Evolutionary conservation across 73 alveolate species (phyloP).

Genomic region (Durusdinium trenchii): DNA sequence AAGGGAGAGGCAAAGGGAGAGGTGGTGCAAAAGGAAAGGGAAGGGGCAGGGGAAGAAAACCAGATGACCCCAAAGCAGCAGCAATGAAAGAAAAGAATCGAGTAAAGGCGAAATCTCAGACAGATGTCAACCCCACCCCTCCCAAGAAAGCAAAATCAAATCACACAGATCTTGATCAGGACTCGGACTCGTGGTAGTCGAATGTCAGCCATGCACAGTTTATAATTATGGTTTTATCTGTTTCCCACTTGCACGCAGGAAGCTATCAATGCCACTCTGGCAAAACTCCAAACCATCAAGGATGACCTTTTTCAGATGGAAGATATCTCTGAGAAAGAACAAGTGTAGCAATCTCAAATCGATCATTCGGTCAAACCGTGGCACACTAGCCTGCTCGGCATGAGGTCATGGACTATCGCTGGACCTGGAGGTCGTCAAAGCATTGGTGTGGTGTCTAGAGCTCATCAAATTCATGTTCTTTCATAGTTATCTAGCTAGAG

Average conservation of each 20-base stretch:
- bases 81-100: not conserved
- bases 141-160: not conserved
- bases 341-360: not conserved
- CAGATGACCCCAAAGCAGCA: not conserved
- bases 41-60: not conserved
- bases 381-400: no score
- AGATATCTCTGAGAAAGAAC: not conserved
- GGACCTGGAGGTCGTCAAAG: not conserved
- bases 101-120: not conserved
- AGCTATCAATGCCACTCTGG: no score
- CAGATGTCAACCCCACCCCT: not conserved
- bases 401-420: not conserved
- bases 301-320: not conserved
- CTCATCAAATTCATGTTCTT: no score
- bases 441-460: constrained; percentile 9
- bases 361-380: not conserved
- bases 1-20: not conserved
- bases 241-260: no score
- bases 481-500: no score
- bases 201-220: no score
- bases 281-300: not conserved
- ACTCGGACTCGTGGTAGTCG: no score
- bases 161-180: no score
- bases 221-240: no score
- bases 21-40: not conserved